Conservation (phyloP, 768 basidiomycete species). For the Hydnomerulius pinastri region DNA sequence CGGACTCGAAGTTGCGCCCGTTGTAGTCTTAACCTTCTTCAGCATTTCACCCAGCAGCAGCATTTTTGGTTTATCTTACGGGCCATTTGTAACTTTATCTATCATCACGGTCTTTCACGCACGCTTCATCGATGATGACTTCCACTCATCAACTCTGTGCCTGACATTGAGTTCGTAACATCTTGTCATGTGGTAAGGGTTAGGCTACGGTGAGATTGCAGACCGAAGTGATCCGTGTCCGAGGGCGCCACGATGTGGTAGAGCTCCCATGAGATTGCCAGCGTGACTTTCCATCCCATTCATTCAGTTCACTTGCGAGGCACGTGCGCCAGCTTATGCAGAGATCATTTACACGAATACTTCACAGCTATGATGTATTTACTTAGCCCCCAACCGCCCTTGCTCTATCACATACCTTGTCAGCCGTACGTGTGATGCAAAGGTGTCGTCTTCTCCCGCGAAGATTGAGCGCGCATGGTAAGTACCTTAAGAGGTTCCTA, state of each 20-base stretch:
- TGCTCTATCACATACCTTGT: too few relatives aligned
- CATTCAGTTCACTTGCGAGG: not conserved
- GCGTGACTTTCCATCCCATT: not conserved
- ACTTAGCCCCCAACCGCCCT: conserved; percentile 7
- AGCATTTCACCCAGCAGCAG: conserved; percentile 16
- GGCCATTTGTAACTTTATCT: conserved; percentile 26
- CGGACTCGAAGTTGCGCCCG: conserved; percentile 3
- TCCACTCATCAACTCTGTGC: not conserved
- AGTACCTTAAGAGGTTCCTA: conserved; percentile 7
- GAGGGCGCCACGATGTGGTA: too few relatives aligned
- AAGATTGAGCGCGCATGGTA: conserved; percentile 15
- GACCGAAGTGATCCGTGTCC: too few relatives aligned
- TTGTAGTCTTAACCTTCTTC: conserved; percentile 7
- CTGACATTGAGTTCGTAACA: not conserved
- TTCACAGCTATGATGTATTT: not conserved
- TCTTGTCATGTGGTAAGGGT: not conserved
- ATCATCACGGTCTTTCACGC: not conserved
- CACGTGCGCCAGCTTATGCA: too few relatives aligned
- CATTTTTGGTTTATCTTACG: not conserved
- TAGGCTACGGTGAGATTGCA: not conserved
- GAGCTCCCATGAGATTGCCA: not conserved
- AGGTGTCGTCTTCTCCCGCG: conserved; percentile 27
- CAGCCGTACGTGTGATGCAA: too few relatives aligned
- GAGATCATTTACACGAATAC: not conserved
- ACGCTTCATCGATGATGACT: not conserved